Evolutionary conservation across 352 stramenopile species (phyloP).

Genomic region (Phytophthora meadii): DNA sequence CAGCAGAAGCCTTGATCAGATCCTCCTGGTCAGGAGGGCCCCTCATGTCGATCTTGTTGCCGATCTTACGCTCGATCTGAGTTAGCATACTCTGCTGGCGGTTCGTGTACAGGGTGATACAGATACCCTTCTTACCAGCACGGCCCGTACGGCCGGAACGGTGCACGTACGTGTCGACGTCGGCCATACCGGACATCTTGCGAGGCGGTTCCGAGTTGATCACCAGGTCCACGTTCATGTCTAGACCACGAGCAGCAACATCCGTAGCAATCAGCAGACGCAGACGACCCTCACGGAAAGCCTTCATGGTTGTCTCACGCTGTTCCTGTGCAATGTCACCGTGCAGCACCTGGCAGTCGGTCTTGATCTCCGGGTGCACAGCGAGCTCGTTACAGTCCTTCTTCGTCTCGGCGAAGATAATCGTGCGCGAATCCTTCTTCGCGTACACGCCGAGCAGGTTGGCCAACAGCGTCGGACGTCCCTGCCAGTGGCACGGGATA

Average conservation of each 20-base stretch:
- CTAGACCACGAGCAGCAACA: constrained; percentile 96
- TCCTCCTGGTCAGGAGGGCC: constrained; percentile 88
- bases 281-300: constrained; percentile 95
- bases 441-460: constrained; percentile 84
- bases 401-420: constrained; percentile 96
- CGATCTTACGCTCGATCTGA: constrained; percentile 88
- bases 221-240: constrained; percentile 98
- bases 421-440: constrained; percentile 91
- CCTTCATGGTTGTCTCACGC: constrained; percentile 97
- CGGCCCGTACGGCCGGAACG: constrained; percentile 97
- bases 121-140: constrained; percentile 96
- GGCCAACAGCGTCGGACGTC: constrained; percentile 73
- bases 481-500: constrained; percentile 93
- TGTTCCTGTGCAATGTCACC: constrained; percentile 97
- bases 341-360: constrained; percentile 93
- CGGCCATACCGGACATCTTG: constrained; percentile 83
- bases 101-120: constrained; percentile 96
- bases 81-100: constrained; percentile 79
- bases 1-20: constrained; percentile 86
- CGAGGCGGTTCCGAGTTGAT: constrained; percentile 95
- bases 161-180: constrained; percentile 99
- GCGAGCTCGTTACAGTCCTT: constrained; percentile 95
- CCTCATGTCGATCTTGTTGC: constrained; percentile 91
- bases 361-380: constrained; percentile 89
- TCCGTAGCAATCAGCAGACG: constrained; percentile 97